These are phyloP conservation scores for Melanopsichium pennsylvanicum DNA, from an alignment of 1,284 basidiomycete species.

Conservation along the genomic window DNA sequence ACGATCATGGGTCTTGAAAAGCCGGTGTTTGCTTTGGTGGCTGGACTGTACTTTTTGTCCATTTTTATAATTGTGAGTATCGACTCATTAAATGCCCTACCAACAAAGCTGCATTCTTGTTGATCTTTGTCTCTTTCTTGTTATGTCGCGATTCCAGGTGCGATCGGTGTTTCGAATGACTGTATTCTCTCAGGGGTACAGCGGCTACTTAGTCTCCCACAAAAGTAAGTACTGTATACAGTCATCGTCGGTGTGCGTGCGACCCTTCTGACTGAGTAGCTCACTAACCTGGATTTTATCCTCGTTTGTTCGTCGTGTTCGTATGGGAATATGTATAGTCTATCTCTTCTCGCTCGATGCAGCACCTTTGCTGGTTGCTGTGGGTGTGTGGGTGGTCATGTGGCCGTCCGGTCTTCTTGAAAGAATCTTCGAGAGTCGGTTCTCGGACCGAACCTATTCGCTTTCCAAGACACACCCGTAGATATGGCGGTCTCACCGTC, in stretches of 20 bases:
- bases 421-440: constrained; percentile 22
- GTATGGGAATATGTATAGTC: too few relatives aligned
- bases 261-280: too few relatives aligned
- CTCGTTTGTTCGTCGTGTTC: too few relatives aligned
- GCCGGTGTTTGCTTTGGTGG: constrained; percentile 22
- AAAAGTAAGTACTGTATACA: constrained; percentile 48
- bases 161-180: constrained; percentile 50
- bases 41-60: constrained; percentile 26
- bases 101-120: not conserved
- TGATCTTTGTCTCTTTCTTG: not conserved
- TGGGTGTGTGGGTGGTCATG: constrained; percentile 41
- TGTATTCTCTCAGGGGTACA: constrained; percentile 50
- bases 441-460: not conserved
- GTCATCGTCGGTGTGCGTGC: too few relatives aligned
- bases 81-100: too few relatives aligned
- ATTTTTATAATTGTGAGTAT: constrained; percentile 33
- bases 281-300: not conserved
- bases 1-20: constrained; percentile 21
- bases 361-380: constrained; percentile 42
- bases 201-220: constrained; percentile 38
- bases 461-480: constrained; percentile 10
- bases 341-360: constrained; percentile 49
- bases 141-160: constrained; percentile 9
- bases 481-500: too few relatives aligned
- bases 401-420: constrained; percentile 42